Evolutionary conservation across 179 eudicot genomes (phyloP).

Genomic region (Nepenthes alata): DNA sequence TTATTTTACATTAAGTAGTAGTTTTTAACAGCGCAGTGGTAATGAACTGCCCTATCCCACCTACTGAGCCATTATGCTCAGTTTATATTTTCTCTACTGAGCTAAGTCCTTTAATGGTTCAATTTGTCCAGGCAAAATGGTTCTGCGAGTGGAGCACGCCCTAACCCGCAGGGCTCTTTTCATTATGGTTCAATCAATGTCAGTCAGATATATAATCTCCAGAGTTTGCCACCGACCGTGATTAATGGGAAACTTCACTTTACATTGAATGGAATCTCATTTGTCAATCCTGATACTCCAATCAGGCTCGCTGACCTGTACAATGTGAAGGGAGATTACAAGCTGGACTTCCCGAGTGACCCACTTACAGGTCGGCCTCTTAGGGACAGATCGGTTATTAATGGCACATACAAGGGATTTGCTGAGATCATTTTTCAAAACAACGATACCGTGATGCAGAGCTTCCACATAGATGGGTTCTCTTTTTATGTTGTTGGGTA

Average conservation of each 20-base stretch:
- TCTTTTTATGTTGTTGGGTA: constrained; percentile 95
- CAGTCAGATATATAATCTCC: constrained; percentile 43
- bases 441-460: constrained; percentile 77
- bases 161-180: constrained; percentile 94
- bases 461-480: constrained; percentile 80
- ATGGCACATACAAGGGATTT: constrained; percentile 82
- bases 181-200: constrained; percentile 77
- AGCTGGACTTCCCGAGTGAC: constrained; percentile 56
- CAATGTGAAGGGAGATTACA: constrained; percentile 59
- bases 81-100: not conserved
- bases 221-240: constrained; percentile 49
- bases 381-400: constrained; percentile 51
- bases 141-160: constrained; percentile 91
- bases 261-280: constrained; percentile 76
- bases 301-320: constrained; percentile 69
- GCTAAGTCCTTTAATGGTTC: not conserved
- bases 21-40: too few relatives aligned
- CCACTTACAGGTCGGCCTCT: constrained; percentile 41
- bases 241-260: constrained; percentile 57
- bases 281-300: constrained; percentile 70
- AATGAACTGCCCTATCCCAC: too few relatives aligned
- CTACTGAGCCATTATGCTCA: too few relatives aligned
- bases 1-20: too few relatives aligned
- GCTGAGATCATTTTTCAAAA: constrained; percentile 72
- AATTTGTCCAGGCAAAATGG: constrained; percentile 52